Base-by-base conservation (phyloP, 2,329 filamentous ascomycete species). In the Sphaerostilbella broomeana region DNA sequence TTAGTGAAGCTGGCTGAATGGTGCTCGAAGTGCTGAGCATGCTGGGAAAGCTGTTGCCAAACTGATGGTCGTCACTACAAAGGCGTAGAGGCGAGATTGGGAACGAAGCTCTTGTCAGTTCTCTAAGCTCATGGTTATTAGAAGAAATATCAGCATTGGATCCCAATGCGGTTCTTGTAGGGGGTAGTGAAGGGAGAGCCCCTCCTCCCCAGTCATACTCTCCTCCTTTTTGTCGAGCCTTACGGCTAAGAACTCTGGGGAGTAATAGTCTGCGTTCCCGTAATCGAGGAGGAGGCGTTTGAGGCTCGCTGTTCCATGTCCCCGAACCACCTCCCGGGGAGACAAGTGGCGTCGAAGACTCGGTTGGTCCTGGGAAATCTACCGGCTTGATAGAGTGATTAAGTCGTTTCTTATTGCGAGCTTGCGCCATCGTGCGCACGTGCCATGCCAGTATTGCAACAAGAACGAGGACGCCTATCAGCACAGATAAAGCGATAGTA, bases 281-380 rank as follows among this genome's bases (percentile, higher is more conserved):
- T 2, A 75, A 62, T 13, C 69, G 64, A 2, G 64, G 63, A 0
- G 72, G 72, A 1, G 72, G 70, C 1, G 64, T 69, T 17, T 68
- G 48, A 0, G 59, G 59, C 2, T 45, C 38, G 2, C 44, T 38
- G 3, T 53, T 50, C 6, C 41, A 25, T 10, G 47, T 50, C 2
- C 45, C 24, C 16, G 50, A 48, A 0, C 62, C 61, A 6, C 51
- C 42, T 1, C 58, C 51, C 0, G 67, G 60, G 1, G 67, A 63
- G 29, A 68, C 64, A 1, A 72, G 53, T 3, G 65, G 66, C 11
- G 66, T 64, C 0, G 60, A 62, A 2, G 65, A 66, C n/a, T 56
- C 55, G 37, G 54, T 53, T 2, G 51, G 48, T 2, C 51, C 43
- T 5, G 50, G 42, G 38, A 48, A 51, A 39, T 38, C 51, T 45